Evolutionary conservation across 768 basidiomycete genomes (phyloP), one percentile per base, ranked within the genome.

Genomic region (Psilocybe tampanensis): DNA sequence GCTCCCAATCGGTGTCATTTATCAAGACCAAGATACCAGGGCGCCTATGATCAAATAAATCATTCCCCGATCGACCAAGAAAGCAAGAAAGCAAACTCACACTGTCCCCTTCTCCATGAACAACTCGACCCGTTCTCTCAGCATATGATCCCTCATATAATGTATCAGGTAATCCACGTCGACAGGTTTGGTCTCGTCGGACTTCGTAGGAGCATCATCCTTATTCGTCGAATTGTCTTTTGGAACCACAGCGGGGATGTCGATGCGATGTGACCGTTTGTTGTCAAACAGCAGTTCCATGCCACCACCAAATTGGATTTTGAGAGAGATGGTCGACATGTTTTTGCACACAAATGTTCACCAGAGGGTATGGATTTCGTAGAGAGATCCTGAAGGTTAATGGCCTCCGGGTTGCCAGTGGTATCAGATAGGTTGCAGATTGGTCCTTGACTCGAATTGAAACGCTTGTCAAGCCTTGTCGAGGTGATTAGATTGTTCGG

Each of bases 1-100:
- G 78, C 71, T 98, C 95, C 96, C 96, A 98, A 65, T 98, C 96
- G 1, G 92, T 92, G 64, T 96, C 92, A 66, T 98, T 98, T 52
- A 99, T 85, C n/a, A 99, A 79, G 3, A 98, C 96, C 2, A 99
- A 78, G 34, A 99, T 97, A 0, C 97, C 97, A 0, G 97, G 97
- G 8, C 97, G 94, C 36, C 97, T 96, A 66, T 1, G 29, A 36
- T 22, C 18, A 36, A 47, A 21, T 11, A 17, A 12, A 45, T 33
- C 26, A 51, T 44, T 18, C 44, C 33, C 2, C 11, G 42, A 51
- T 39, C 36, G 24, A 22, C 47, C 22, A 21, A 26, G 44, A 12
- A 8, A 18, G 22, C 22, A 54, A 45, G 52, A 22, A 21, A 36
- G 5, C 19, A 32, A 12, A 79, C 88, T 66, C 71, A 97, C 95